Percentiles rank a stretch among this genome's conserved stretches.
Conservation (phyloP, 768 basidiomycete species). For the Suillus occidentalis region DNA sequence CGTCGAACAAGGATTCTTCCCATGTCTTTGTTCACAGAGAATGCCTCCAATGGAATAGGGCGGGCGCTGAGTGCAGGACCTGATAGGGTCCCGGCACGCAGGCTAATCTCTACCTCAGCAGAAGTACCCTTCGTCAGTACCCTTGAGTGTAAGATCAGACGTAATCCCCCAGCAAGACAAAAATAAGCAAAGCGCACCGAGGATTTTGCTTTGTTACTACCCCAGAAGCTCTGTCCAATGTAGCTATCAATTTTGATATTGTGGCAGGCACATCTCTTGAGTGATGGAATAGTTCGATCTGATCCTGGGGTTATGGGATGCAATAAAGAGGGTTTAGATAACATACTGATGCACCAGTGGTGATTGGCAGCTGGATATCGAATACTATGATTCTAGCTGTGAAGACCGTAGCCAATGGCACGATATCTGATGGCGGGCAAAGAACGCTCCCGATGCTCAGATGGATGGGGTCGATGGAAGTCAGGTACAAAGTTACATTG, state of each 20-base stretch:
- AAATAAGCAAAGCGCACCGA: constrained; percentile 50
- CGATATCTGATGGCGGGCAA: constrained; percentile 68
- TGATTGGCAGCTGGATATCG: constrained; percentile 88
- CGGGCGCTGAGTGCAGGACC: constrained; percentile 45
- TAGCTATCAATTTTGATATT: constrained; percentile 75
- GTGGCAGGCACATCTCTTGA: constrained; percentile 91
- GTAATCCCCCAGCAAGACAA: background rate
- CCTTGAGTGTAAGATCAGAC: constrained; percentile 39
- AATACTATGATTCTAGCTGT: constrained; percentile 90
- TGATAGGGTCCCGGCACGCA: constrained; percentile 58
- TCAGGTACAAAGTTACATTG: constrained; percentile 84
- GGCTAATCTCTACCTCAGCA: constrained; percentile 81
- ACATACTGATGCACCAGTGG: constrained; percentile 78
- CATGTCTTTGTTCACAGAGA: constrained; percentile 92
- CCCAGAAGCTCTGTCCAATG: constrained; percentile 77
- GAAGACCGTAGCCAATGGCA: constrained; percentile 78
- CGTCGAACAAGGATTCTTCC: constrained; percentile 85
- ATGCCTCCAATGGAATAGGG: constrained; percentile 84
- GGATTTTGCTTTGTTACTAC: constrained; percentile 75
- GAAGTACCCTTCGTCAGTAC: constrained; percentile 83
- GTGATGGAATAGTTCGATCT: constrained; percentile 96
- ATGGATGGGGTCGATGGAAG: constrained; percentile 82
- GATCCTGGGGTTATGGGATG: constrained; percentile 3
- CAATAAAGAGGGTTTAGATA: background rate
- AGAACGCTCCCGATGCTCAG: constrained; percentile 87